phyloP scores from a whole-genome alignment of 1,139 yeast species.

The Pichia sp. region DNA sequence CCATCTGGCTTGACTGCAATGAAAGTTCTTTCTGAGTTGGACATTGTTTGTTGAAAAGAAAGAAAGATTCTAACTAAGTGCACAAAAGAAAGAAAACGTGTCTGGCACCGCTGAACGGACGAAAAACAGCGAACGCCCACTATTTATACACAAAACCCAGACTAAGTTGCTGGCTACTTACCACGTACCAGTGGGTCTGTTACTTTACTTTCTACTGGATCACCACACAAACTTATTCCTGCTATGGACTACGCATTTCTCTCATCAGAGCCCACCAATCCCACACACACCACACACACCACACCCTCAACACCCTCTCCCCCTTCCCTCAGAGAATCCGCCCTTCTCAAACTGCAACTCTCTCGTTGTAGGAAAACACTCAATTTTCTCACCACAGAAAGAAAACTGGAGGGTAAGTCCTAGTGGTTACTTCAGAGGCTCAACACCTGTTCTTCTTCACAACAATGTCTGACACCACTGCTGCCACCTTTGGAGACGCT shows the following conservation, averaged over 20 bases:
- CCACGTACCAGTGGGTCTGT: too few relatives aligned
- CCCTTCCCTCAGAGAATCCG: background rate
- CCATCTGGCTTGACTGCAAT: constrained; percentile 99
- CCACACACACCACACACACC: background rate
- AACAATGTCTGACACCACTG: background rate
- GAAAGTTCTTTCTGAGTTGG: constrained; percentile 82
- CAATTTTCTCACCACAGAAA: background rate
- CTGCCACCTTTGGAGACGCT: background rate
- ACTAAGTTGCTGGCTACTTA: too few relatives aligned
- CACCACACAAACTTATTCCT: too few relatives aligned
- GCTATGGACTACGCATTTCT: background rate
- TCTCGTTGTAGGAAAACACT: background rate
- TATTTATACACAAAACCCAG: background rate
- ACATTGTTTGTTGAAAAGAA: constrained; percentile 11
- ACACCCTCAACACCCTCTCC: background rate
- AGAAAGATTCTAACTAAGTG: too few relatives aligned
- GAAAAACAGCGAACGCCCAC: background rate
- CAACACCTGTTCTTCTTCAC: background rate
- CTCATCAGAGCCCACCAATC: too few relatives aligned
- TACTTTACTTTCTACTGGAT: too few relatives aligned
- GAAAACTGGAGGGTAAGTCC: background rate
- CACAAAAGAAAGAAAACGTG: background rate
- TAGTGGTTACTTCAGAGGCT: background rate
- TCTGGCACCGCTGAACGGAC: background rate
- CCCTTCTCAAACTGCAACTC: background rate